These are phyloP conservation scores for Ophiostoma ips DNA, from an alignment of 2,329 filamentous ascomycete species.

Conservation along the genomic window DNA sequence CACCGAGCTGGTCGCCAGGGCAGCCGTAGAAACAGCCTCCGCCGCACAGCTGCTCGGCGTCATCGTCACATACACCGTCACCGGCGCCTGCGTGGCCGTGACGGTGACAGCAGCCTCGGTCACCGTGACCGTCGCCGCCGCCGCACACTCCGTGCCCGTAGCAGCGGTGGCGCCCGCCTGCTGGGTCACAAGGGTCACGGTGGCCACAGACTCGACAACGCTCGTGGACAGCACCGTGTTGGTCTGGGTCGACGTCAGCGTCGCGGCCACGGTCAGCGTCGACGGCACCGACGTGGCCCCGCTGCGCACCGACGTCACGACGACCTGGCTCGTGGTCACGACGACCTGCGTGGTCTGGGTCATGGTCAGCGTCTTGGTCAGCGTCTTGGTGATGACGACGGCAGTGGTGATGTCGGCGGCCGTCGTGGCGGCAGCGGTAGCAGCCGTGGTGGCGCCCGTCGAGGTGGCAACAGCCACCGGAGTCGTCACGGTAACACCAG, in stretches of 20 bases:
- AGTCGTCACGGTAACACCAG: background rate
- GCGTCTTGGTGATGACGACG: constrained; percentile 16
- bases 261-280: constrained; percentile 16
- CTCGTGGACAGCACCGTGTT: constrained; percentile 3
- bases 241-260: constrained; percentile 16
- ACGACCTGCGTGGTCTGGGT: constrained; percentile 14
- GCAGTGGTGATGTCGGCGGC: constrained; percentile 15
- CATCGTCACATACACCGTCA: constrained; percentile 9
- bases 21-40: background rate
- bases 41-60: background rate
- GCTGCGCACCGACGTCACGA: constrained; percentile 1
- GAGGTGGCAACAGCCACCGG: background rate
- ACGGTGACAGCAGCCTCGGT: constrained; percentile 2
- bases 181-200: too few species aligned
- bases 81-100: constrained; percentile 8
- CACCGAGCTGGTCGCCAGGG: background rate
- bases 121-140: constrained; percentile 6
- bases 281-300: constrained; percentile 12
- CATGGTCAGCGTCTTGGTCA: constrained; percentile 15
- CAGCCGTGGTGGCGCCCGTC: constrained; percentile 14
- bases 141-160: constrained; percentile 1
- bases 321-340: constrained; percentile 8
- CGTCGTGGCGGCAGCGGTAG: constrained; percentile 17
- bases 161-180: background rate
- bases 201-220: background rate